Evolutionary conservation across 228 moss, liverwort and hornwort species (phyloP).

Genomic region (Sphagnum fallax): DNA sequence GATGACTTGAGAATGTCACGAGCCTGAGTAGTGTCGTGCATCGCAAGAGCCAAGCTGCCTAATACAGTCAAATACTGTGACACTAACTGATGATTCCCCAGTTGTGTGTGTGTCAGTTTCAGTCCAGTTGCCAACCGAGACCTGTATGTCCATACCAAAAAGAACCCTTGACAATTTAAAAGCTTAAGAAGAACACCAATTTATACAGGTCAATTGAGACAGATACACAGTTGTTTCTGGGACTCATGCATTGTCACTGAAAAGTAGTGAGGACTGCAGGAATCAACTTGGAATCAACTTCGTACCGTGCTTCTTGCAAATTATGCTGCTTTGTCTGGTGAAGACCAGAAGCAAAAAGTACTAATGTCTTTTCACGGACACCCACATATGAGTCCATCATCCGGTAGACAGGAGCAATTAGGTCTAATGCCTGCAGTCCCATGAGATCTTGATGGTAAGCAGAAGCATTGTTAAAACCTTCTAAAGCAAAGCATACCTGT

Average conservation of each 20-base stretch:
- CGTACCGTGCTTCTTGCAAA: conserved; percentile 86
- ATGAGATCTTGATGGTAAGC: too few species aligned
- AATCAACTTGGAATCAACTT: background rate
- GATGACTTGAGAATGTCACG: conserved; percentile 90
- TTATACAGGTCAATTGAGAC: too few species aligned
- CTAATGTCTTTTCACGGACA: conserved; percentile 84
- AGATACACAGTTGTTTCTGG: too few species aligned
- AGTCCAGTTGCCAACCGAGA: conserved; percentile 82
- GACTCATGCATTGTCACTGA: too few species aligned
- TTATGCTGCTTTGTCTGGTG: conserved; percentile 84
- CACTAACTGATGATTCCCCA: conserved; percentile 89
- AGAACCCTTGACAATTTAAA: background rate
- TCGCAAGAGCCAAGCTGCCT: conserved; percentile 69
- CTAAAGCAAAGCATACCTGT: too few species aligned
- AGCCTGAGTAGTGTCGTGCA: conserved; percentile 86
- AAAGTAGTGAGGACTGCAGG: too few species aligned
- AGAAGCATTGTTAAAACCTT: too few species aligned
- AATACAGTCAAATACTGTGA: conserved; percentile 88
- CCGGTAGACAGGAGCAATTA: conserved; percentile 75
- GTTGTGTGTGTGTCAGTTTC: conserved; percentile 79
- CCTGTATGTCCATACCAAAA: conserved; percentile 28
- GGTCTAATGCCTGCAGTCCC: conserved; percentile 68
- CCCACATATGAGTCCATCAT: conserved; percentile 80
- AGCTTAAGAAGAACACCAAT: too few species aligned
- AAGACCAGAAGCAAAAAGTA: conserved; percentile 84